phyloP scores from a whole-genome alignment of 2,329 filamentous ascomycete species.

The Onygena corvina region DNA sequence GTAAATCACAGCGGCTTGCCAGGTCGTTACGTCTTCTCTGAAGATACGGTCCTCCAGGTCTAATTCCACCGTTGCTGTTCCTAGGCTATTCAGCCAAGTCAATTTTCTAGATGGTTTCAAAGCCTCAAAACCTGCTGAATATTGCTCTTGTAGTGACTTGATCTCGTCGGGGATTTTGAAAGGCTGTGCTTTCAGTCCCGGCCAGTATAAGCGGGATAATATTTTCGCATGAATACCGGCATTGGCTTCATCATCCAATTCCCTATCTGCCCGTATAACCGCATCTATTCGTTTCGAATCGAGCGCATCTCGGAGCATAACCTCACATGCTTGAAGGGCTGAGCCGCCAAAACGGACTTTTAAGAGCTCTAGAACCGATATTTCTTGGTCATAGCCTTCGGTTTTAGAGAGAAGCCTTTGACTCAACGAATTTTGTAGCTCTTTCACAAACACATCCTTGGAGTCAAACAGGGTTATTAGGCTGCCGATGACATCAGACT shows the following conservation, averaged over 20 bases:
- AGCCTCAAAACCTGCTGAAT: slow-evolving; percentile 62
- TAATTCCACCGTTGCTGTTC: slow-evolving; percentile 66
- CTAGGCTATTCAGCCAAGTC: slow-evolving; percentile 74
- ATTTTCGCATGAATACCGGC: slow-evolving; percentile 58
- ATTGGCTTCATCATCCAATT: slow-evolving; percentile 26
- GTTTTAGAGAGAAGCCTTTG: slow-evolving; percentile 60
- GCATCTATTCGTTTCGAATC: slow-evolving; percentile 67
- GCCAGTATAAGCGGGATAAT: slow-evolving; percentile 88
- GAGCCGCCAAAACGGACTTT: slow-evolving; percentile 80
- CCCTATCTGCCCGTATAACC: slow-evolving; percentile 47
- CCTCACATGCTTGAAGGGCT: slow-evolving; percentile 81
- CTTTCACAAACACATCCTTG: slow-evolving; percentile 85
- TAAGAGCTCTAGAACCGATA: slow-evolving; percentile 71
- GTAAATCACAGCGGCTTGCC: slow-evolving; percentile 78
- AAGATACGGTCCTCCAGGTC: slow-evolving; percentile 71
- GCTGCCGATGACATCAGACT: slow-evolving; percentile 83
- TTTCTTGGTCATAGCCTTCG: slow-evolving; percentile 62
- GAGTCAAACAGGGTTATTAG: slow-evolving; percentile 78
- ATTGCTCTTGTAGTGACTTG: slow-evolving; percentile 51
- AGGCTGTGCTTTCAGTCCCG: slow-evolving; percentile 51
- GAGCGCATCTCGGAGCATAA: slow-evolving; percentile 89
- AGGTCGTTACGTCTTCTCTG: slow-evolving; percentile 59
- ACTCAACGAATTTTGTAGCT: slow-evolving; percentile 80
- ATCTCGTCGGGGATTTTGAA: slow-evolving; percentile 38
- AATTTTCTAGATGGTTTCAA: slow-evolving; percentile 77